Evolutionary conservation across 208 protist genomes (phyloP).

Genomic region (Leishmania amazonensis): DNA sequence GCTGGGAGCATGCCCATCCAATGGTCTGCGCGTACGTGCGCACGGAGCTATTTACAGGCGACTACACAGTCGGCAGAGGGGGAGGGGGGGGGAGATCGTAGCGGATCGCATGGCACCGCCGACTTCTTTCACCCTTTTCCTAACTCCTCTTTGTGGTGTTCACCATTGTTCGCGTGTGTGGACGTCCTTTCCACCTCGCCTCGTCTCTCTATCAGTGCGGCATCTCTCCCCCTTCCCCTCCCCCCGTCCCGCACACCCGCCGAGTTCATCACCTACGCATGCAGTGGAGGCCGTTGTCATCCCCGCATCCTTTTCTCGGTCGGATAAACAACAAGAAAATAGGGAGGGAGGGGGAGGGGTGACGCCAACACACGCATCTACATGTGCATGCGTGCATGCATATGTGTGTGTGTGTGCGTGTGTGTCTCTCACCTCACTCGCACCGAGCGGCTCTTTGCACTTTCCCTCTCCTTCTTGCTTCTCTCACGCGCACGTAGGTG

Average conservation of each 20-base stretch:
- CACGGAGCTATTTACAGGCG: too few species aligned
- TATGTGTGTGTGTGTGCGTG: background rate
- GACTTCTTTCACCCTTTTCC: constrained; percentile 11
- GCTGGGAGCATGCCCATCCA: background rate
- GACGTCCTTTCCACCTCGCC: background rate
- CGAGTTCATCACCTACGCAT: background rate
- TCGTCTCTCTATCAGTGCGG: background rate
- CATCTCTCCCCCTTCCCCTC: background rate
- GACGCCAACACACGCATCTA: background rate
- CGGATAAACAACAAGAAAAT: background rate
- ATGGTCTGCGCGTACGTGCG: background rate
- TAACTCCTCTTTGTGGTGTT: constrained; percentile 7
- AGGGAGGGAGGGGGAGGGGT: background rate
- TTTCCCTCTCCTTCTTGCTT: background rate
- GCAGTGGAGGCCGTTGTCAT: background rate
- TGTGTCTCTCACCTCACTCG: background rate
- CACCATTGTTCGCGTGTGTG: background rate
- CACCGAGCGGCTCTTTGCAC: background rate
- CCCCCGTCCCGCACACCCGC: background rate
- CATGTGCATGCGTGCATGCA: background rate
- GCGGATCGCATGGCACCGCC: constrained; percentile 1
- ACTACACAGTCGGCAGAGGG: background rate
- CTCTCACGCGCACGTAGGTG: background rate
- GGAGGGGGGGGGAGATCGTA: background rate
- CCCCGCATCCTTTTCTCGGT: background rate